Conservation (phyloP, 129 eudicot genomes). For the Mikania micrantha region DNA sequence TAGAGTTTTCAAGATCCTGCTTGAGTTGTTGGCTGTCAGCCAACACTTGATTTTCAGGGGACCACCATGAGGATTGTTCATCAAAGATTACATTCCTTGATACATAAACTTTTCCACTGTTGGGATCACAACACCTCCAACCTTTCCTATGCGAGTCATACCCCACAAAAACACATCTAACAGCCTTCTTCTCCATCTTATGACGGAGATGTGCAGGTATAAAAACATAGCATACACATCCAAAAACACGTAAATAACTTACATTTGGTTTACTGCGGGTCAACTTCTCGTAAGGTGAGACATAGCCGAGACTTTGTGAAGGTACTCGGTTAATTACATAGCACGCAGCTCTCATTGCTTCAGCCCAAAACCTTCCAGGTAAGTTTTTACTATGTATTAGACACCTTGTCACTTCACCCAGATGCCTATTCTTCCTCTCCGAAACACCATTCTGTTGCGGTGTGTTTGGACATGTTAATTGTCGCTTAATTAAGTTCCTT, state of each 20-base stretch:
- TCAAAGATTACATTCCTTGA: not conserved
- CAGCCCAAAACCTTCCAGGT: not conserved
- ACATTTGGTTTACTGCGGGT: not conserved
- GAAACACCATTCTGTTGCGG: not conserved
- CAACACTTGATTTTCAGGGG: not conserved
- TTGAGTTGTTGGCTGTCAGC: not conserved
- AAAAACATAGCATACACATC: not conserved
- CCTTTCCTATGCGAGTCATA: not conserved
- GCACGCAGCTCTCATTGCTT: not conserved
- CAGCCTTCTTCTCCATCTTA: not conserved
- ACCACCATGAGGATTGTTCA: constrained; percentile 16
- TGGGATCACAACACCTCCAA: not conserved
- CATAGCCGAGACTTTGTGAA: not conserved
- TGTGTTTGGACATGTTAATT: not conserved
- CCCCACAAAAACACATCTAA: not conserved
- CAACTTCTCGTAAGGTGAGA: not conserved
- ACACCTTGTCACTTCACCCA: not conserved
- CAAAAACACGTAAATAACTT: not conserved
- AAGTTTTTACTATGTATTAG: not conserved
- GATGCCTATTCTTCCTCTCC: not conserved
- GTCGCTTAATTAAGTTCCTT: no score
- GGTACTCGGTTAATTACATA: not conserved
- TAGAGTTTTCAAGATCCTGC: not conserved
- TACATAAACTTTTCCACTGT: not conserved
- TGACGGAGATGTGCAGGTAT: not conserved